Percentiles rank a stretch among this genome's conserved stretches.
These are phyloP conservation scores for Castanospermum australe DNA, from an alignment of 306 rosid species.

Conservation along the genomic window DNA sequence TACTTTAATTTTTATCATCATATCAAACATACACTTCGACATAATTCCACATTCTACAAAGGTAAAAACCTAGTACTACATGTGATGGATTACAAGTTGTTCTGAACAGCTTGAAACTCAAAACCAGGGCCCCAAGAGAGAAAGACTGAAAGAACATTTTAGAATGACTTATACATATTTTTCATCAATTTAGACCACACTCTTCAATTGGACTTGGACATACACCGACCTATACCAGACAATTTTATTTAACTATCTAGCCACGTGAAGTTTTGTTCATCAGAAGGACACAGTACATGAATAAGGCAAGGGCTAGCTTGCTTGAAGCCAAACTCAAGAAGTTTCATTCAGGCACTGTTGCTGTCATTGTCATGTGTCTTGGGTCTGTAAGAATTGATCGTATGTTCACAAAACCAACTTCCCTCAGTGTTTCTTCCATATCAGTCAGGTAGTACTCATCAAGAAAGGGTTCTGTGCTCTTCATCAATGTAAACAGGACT, in stretches of 20 bases:
- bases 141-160: neutral
- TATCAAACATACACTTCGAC: too few species aligned
- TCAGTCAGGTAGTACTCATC: conserved; percentile 69
- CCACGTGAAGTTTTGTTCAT: neutral
- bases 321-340: neutral
- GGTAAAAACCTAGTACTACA: too few species aligned
- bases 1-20: too few species aligned
- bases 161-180: neutral
- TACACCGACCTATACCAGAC: neutral
- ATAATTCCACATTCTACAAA: too few species aligned
- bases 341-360: conserved; percentile 50
- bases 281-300: neutral
- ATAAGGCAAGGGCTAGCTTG: neutral
- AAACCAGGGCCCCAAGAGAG: neutral
- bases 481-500: conserved; percentile 54
- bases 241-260: neutral
- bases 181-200: neutral
- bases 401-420: conserved; percentile 54
- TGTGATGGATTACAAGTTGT: neutral
- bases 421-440: conserved; percentile 47
- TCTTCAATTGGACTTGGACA: neutral
- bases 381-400: conserved; percentile 56
- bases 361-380: conserved; percentile 59
- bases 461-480: conserved; percentile 68
- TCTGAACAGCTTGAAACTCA: neutral